Evolutionary conservation across 2,329 filamentous ascomycete species (phyloP), one percentile per base, ranked within the genome.

Genomic region (Hymenoscyphus fraxineus): DNA sequence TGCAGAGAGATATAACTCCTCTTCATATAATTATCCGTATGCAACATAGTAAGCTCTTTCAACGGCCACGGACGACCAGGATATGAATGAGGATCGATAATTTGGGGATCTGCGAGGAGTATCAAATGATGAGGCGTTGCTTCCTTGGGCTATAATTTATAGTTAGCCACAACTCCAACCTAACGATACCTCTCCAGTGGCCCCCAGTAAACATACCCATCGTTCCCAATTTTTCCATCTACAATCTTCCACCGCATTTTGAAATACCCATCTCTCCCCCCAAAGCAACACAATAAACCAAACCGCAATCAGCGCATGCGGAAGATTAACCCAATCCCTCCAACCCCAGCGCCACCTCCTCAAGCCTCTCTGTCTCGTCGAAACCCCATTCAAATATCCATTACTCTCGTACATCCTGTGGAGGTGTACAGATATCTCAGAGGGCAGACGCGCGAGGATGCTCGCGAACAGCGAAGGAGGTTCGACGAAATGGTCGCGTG

Each of bases 11-110:
- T 84, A 76, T 96, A 98, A 9, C 90, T 88, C 54, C 93, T 87
- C 51, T 88, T 87, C 68, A 99, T 85, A 77, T 97, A 99, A 74
- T 92, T 90, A 77, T 99, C 95, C 63, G 93, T 96, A 71, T 97
- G 88, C 64, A 80, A 80, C 65, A 89, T 82, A 0, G 89, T 90
- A 65, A 89, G 75, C 7, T 81, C 81, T 7, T 86, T 88, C n/a
- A 91, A 78, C 12, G 87, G 88, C 88, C 88, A 90, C 47, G 87
- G 88, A 56, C 89, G 83, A 65, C 83, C 88, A 9, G 88, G 87
- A 73, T 92, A 92, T 19, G 88, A 91, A 75, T 92, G 89, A 61
- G 88, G 88, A 76, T 92, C 89, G 56, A 91, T 87, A 51, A 92
- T 80, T 75, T 92, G 89, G 32, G 89, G 89, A 73, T 92, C 89